Conservation (phyloP, 2,329 filamentous ascomycete genomes). For the Cryphonectria parasitica region DNA sequence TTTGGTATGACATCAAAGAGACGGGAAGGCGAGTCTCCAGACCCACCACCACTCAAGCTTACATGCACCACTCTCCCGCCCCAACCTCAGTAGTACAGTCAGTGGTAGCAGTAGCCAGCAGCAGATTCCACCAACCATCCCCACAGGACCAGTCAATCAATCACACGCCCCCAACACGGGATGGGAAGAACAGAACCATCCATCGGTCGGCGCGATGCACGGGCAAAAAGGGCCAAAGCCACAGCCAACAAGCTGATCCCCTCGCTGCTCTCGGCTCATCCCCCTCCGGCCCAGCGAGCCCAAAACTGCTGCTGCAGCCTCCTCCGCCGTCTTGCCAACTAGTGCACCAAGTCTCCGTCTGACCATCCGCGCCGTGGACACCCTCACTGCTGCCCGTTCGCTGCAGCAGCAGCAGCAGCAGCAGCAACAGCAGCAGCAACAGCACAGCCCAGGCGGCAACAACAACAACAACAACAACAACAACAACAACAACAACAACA, state of each 20-base stretch:
- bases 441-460: not conserved
- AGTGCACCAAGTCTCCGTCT: not conserved
- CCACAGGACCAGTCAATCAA: no score
- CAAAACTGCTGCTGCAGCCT: no score
- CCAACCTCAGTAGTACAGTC: not conserved
- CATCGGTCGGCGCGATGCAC: conserved; percentile 31
- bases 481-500: conserved; percentile 12
- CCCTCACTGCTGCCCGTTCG: conserved; percentile 18
- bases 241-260: conserved; percentile 66
- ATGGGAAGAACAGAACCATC: conserved; percentile 25
- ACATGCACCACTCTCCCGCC: not conserved
- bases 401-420: not conserved
- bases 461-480: conserved; percentile 9
- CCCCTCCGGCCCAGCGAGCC: conserved; percentile 30
- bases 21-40: not conserved
- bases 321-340: no score
- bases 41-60: not conserved
- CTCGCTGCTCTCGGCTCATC: conserved; percentile 54
- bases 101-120: not conserved
- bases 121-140: not conserved
- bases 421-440: not conserved
- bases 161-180: not conserved
- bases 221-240: conserved; percentile 58
- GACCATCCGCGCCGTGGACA: conserved; percentile 18
- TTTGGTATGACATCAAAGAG: not conserved